Conservation (phyloP, 768 basidiomycete species). For the Agrocybe pediades region DNA sequence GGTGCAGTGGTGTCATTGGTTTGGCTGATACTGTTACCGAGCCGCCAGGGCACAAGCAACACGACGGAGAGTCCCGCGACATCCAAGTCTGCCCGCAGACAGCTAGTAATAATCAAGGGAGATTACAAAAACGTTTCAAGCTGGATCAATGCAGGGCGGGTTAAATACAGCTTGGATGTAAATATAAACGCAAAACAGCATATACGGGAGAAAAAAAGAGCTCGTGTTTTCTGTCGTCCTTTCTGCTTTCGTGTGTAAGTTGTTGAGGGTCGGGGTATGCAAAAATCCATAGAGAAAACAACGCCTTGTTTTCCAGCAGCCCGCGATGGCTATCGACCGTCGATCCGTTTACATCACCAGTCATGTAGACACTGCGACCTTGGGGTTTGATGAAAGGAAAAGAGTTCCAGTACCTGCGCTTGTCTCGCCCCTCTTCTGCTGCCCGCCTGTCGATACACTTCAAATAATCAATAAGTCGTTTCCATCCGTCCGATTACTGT, state of each 20-base stretch:
- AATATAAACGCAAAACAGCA: neutral
- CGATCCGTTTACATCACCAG: slow-evolving; percentile 7
- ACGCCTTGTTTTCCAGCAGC: neutral
- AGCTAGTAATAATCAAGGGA: too few species aligned
- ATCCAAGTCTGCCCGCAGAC: too few species aligned
- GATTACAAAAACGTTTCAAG: too few species aligned
- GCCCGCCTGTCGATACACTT: neutral
- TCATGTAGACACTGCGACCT: neutral
- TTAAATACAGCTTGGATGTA: neutral
- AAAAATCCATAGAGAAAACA: neutral
- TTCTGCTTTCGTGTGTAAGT: too few species aligned
- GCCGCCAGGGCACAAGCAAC: too few species aligned
- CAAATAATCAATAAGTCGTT: neutral
- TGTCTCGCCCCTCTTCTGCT: neutral
- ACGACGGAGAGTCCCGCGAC: too few species aligned
- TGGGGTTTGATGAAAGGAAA: neutral
- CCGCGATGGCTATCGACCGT: neutral
- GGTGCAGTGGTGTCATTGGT: too few species aligned
- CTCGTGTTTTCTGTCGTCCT: neutral
- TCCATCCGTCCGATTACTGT: neutral
- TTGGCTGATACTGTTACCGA: too few species aligned
- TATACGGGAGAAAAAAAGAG: neutral
- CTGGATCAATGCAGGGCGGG: neutral
- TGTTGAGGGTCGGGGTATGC: neutral
- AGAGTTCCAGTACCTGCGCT: neutral